phyloP scores from a whole-genome alignment of 2,329 filamentous ascomycete genomes.

The Setomelanomma holmii region DNA sequence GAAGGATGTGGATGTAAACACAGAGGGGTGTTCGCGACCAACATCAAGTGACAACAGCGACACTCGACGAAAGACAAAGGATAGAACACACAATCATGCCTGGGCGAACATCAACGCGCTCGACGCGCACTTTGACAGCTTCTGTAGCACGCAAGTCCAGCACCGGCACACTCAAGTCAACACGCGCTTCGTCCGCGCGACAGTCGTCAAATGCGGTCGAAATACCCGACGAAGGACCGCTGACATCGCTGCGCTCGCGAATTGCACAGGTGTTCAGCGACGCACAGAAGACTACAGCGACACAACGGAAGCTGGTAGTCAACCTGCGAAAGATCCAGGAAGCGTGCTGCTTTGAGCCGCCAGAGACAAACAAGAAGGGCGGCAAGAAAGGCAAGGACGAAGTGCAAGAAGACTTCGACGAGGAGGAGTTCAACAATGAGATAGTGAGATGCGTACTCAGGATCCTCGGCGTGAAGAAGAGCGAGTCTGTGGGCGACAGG shows the following conservation, averaged over 20 bases:
- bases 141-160: conserved; percentile 48
- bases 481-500: conserved; percentile 85
- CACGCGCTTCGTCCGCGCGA: conserved; percentile 53
- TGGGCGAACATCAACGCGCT: conserved; percentile 53
- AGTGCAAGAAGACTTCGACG: conserved; percentile 70
- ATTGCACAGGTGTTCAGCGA: conserved; percentile 67
- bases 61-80: conserved; percentile 8
- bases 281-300: conserved; percentile 84
- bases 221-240: conserved; percentile 74
- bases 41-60: conserved; percentile 15
- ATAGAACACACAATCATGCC: conserved; percentile 51
- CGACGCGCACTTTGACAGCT: conserved; percentile 46
- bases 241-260: conserved; percentile 74
- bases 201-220: conserved; percentile 50
- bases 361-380: conserved; percentile 56
- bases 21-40: conserved; percentile 2
- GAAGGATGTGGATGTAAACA: conserved; percentile 9
- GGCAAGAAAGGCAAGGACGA: conserved; percentile 51
- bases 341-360: conserved; percentile 69
- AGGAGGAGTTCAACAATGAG: conserved; percentile 87
- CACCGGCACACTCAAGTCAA: conserved; percentile 51
- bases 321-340: conserved; percentile 91
- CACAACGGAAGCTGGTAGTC: conserved; percentile 87
- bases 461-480: conserved; percentile 88
- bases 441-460: conserved; percentile 82